A percentile compares a stretch with the other conserved stretches of the same genome.
Evolutionary conservation across 305 asterid genomes (phyloP).

Genomic region (Solanum chacoense): DNA sequence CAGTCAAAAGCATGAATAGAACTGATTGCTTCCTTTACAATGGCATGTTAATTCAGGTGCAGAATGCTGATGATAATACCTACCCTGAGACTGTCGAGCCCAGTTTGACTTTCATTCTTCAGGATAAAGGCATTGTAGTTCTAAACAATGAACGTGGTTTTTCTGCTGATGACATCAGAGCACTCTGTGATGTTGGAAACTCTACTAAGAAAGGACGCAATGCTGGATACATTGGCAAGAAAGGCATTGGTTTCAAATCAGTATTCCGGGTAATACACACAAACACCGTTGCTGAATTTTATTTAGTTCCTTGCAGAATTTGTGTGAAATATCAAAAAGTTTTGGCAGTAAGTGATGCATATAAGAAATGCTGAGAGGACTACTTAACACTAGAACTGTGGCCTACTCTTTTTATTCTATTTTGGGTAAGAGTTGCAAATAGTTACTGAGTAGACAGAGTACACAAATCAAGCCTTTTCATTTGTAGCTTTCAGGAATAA

Average conservation of each 20-base stretch:
- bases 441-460: not conserved
- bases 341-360: not conserved
- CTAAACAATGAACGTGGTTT: slow-evolving; percentile 88
- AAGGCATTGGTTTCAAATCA: slow-evolving; percentile 99
- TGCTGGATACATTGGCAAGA: slow-evolving; percentile 95
- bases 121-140: slow-evolving; percentile 21
- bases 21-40: slow-evolving; percentile 10
- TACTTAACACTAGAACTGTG: not conserved
- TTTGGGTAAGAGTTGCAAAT: not conserved
- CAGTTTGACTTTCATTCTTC: slow-evolving; percentile 65
- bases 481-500: not conserved
- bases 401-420: not conserved
- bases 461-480: not conserved
- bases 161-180: slow-evolving; percentile 20
- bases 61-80: slow-evolving; percentile 94
- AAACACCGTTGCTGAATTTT: not conserved
- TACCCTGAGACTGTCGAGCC: slow-evolving; percentile 75
- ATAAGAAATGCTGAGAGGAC: not conserved
- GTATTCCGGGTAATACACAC: slow-evolving; percentile 10
- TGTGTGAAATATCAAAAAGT: not conserved
- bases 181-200: slow-evolving; percentile 23
- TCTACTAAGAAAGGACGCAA: slow-evolving; percentile 63
- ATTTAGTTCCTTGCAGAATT: not conserved
- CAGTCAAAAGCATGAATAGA: not conserved
- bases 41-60: slow-evolving; percentile 44